These are phyloP conservation scores for Breynia disticha DNA, from an alignment of 441 rosid genomes.

Conservation along the genomic window DNA sequence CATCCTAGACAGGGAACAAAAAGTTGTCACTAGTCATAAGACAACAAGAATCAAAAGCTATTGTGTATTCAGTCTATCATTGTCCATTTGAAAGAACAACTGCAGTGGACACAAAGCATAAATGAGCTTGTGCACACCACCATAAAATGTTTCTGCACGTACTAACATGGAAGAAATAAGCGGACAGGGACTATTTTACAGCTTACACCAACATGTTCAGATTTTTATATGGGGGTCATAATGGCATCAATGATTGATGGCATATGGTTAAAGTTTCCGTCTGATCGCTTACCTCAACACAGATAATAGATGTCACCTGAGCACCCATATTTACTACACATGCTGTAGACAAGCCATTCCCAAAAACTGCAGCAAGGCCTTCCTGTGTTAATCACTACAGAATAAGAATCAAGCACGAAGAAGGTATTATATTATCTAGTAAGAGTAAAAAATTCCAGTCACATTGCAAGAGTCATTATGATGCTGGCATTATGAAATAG, in stretches of 20 bases:
- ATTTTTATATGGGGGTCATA: too few relatives aligned
- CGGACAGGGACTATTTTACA: too few relatives aligned
- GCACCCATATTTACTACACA: conserved; percentile 93
- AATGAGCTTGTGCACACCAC: too few relatives aligned
- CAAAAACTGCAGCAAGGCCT: conserved; percentile 92
- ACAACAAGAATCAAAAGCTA: too few relatives aligned
- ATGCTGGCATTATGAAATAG: background rate
- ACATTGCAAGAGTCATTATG: too few relatives aligned
- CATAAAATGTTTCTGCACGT: too few relatives aligned
- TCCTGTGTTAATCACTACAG: conserved; percentile 36
- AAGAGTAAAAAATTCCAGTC: background rate
- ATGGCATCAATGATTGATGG: background rate
- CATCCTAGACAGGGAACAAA: conserved; percentile 48
- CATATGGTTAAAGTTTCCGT: conserved; percentile 1
- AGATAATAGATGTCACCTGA: conserved; percentile 76
- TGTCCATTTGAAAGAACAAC: too few relatives aligned
- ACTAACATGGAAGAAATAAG: too few relatives aligned
- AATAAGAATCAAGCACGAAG: conserved; percentile 10
- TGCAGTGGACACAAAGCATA: too few relatives aligned
- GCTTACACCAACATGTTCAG: too few relatives aligned
- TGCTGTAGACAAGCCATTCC: conserved; percentile 86
- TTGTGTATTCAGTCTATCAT: too few relatives aligned
- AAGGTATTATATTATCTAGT: background rate
- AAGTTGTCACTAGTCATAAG: too few relatives aligned
- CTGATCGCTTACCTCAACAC: conserved; percentile 64